Evolutionary conservation across 345 rosid genomes (phyloP), one percentile per base, ranked within the genome.

Genomic region (Eucalyptus decipiens): DNA sequence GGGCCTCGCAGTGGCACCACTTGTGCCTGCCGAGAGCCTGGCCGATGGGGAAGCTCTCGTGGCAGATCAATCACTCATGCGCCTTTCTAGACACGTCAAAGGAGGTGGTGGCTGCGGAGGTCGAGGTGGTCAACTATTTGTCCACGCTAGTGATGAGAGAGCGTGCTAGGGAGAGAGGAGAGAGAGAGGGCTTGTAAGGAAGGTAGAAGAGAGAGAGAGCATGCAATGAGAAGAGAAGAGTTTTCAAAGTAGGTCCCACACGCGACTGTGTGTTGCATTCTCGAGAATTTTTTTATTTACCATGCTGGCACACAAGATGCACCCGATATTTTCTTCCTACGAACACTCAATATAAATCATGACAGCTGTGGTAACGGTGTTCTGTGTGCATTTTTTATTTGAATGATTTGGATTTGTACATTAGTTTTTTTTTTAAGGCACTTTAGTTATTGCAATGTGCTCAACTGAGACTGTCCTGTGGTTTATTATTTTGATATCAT

Each of bases 1-100:
- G 65, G 45, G 95, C 96, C 67, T 94, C 97, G 83, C 94, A 95
- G 93, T 95, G 97, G 86, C 96, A 92, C 51, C 96, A 91, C 90
- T 95, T 95, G 92, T 95, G 96, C 9, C 96, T 96, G 10, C 97
- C 96, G 45, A 95, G 72, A 32, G 96, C 96, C 90, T 95, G 96
- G 13, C 96, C 96, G 28, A 95, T 93, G 24, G 95, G 91, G 88
- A 95, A 95, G 67, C 91, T 87, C 92, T 92, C 92, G 91, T 95
- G 94, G 90, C 96, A 95, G 88, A 95, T 95, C 37, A 95, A 92
- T 85, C 96, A 95, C 93, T 93, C 92, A 90, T 95, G 96, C 17
- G 91, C 47, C 91, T 91, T 93, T 9, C 92, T 93, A 42, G 89
- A 54, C 86, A 87, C 47, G 72, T 52, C 32, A n/a, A 48, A 40